These are phyloP conservation scores for Chaetomium tenue DNA, from an alignment of 495 filamentous ascomycete genomes.

Conservation along the genomic window DNA sequence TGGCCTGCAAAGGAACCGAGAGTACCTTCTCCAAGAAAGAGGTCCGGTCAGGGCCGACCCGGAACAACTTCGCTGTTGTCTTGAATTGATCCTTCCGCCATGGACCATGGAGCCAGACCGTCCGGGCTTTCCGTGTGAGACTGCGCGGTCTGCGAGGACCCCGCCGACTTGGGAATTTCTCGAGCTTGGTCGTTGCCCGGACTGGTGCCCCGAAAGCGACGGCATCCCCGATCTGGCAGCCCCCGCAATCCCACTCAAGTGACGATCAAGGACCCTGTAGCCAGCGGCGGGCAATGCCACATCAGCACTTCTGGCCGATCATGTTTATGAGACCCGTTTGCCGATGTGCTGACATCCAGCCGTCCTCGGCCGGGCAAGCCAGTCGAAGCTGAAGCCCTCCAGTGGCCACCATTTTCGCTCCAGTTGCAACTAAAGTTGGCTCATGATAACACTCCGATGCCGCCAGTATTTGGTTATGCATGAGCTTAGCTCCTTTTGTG, in stretches of 20 bases:
- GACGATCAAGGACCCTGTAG: background rate
- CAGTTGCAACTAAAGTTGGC: background rate
- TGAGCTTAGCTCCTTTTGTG: background rate
- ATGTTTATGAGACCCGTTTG: background rate
- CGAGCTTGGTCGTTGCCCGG: background rate
- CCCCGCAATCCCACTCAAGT: background rate
- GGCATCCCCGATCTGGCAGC: constrained; percentile 12
- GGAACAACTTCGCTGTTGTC: constrained; percentile 89
- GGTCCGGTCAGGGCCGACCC: constrained; percentile 64
- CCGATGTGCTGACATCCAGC: background rate
- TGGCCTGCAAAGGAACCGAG: constrained; percentile 24
- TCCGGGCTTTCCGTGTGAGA: background rate
- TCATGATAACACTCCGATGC: background rate
- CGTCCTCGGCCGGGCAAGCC: background rate
- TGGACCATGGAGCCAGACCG: background rate
- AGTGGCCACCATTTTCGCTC: background rate
- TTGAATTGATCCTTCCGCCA: constrained; percentile 36
- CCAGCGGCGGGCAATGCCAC: background rate
- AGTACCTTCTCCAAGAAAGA: constrained; percentile 59
- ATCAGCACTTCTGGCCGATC: background rate
- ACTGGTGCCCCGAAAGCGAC: background rate
- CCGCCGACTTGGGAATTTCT: background rate
- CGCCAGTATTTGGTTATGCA: background rate
- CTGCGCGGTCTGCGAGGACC: background rate
- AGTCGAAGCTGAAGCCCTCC: too few relatives aligned